Evolutionary conservation across 345 rosid species (phyloP).

Genomic region (Durio zibethinus): DNA sequence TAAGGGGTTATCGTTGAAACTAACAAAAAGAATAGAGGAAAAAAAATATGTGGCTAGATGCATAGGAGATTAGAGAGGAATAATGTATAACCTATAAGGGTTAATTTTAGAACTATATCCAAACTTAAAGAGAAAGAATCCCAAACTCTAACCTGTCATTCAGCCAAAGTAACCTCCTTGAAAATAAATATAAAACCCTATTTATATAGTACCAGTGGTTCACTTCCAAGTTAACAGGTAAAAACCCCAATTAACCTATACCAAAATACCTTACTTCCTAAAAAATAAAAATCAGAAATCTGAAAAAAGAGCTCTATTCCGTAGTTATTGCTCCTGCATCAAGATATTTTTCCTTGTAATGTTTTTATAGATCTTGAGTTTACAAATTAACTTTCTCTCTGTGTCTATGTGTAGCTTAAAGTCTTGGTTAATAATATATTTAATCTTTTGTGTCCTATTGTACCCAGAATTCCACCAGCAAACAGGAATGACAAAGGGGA

Average conservation of each 20-base stretch:
- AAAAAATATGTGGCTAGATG: neutral
- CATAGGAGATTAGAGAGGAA: neutral
- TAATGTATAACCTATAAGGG: neutral
- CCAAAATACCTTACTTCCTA: no score
- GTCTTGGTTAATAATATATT: slow-evolving; percentile 4
- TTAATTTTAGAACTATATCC: neutral
- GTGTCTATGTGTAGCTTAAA: neutral
- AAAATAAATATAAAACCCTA: neutral
- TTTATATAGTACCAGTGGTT: neutral
- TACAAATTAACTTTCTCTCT: neutral
- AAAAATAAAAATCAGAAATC: neutral
- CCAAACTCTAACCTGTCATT: neutral
- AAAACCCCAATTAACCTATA: neutral
- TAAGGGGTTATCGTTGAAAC: neutral
- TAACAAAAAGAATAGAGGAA: neutral
- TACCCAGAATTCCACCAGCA: slow-evolving; percentile 48
- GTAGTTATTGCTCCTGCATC: neutral
- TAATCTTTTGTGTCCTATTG: slow-evolving; percentile 10
- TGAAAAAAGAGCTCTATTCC: neutral
- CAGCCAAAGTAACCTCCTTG: neutral
- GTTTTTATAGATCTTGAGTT: neutral
- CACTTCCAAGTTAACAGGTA: neutral
- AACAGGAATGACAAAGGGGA: slow-evolving; percentile 43
- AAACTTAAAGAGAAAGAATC: neutral
- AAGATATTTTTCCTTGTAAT: neutral